Evolutionary conservation across 306 rosid genomes (phyloP).

Genomic region (Albizia julibrissin): DNA sequence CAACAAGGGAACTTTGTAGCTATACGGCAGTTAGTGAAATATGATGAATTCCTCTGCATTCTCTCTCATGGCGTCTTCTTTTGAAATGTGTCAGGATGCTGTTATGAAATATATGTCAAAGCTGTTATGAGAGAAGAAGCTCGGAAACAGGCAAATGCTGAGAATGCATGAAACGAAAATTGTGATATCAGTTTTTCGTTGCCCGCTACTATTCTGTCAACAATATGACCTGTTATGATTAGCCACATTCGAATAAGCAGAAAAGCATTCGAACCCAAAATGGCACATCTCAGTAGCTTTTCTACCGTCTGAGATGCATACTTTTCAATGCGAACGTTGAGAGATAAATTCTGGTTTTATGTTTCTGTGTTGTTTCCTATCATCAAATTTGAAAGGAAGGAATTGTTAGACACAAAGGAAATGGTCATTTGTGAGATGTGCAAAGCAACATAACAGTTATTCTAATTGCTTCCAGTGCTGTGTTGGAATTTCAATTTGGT

Average conservation of each 20-base stretch:
- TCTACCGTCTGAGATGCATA: neutral
- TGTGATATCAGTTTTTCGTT: neutral
- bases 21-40: neutral
- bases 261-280: neutral
- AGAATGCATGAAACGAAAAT: slow-evolving; percentile 25
- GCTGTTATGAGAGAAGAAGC: slow-evolving; percentile 53
- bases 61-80: neutral
- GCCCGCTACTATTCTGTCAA: neutral
- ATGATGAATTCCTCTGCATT: neutral
- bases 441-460: neutral
- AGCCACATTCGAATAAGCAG: slow-evolving; percentile 18
- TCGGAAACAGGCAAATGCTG: slow-evolving; percentile 33
- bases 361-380: neutral
- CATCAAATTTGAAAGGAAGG: neutral
- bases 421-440: neutral
- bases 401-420: neutral
- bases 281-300: neutral
- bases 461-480: neutral
- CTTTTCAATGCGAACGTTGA: neutral
- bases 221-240: neutral
- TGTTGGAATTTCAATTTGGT: neutral
- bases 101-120: slow-evolving; percentile 65
- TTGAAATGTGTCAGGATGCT: slow-evolving; percentile 46
- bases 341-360: neutral
- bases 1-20: neutral